phyloP scores from a whole-genome alignment of 768 basidiomycete genomes.

The Pisolithus tinctorius region DNA sequence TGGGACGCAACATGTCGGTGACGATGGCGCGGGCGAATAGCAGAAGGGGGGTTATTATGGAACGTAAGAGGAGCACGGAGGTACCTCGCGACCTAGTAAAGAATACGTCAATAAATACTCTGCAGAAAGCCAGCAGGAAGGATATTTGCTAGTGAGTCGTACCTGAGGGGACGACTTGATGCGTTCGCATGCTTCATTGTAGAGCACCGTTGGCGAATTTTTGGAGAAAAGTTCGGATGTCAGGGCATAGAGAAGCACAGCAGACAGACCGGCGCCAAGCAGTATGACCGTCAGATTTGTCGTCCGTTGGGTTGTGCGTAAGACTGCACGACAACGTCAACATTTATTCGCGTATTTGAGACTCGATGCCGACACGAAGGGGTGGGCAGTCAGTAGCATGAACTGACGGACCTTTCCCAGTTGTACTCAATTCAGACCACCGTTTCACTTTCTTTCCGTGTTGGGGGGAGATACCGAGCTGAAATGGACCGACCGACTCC shows the following conservation, averaged over 20 bases:
- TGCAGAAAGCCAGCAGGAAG: neutral
- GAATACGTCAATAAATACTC: neutral
- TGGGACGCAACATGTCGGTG: conserved; percentile 79
- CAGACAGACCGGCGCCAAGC: conserved; percentile 75
- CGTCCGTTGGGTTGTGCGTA: conserved; percentile 46
- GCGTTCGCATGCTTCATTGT: conserved; percentile 50
- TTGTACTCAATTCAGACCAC: conserved; percentile 72
- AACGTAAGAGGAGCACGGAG: conserved; percentile 64
- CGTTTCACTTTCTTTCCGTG: conserved; percentile 54
- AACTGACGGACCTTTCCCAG: conserved; percentile 60
- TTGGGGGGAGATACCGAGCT: conserved; percentile 57
- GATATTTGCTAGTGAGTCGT: conserved; percentile 7
- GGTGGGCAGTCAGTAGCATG: neutral
- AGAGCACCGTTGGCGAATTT: conserved; percentile 81
- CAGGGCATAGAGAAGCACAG: conserved; percentile 66
- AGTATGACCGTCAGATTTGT: conserved; percentile 51
- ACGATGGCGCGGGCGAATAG: conserved; percentile 69
- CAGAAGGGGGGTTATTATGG: conserved; percentile 78
- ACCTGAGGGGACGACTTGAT: conserved; percentile 43
- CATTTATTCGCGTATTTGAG: neutral
- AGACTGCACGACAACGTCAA: conserved; percentile 28
- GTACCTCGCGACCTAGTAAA: conserved; percentile 56
- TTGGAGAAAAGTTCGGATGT: conserved; percentile 82
- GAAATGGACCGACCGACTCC: conserved; percentile 73
- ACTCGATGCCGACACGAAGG: neutral